These are phyloP conservation scores for Punica granatum DNA, from an alignment of 345 rosid genomes.

Conservation along the genomic window DNA sequence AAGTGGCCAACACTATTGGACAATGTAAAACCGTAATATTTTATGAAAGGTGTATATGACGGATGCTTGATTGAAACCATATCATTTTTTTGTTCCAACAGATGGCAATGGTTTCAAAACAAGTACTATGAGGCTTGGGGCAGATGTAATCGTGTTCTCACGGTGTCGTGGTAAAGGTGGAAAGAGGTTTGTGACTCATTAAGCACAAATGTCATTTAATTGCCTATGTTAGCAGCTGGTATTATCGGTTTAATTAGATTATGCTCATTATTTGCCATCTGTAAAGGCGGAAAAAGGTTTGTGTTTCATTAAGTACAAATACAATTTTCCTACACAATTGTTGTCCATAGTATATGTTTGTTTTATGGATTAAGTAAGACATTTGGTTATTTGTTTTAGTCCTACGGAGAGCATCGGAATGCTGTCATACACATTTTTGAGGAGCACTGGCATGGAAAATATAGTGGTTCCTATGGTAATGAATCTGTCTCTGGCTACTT, in stretches of 20 bases:
- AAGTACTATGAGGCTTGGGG: constrained; percentile 98
- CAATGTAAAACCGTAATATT: constrained; percentile 41
- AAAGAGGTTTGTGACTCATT: constrained; percentile 38
- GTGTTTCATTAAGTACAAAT: too few species aligned
- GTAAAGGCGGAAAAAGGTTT: too few species aligned
- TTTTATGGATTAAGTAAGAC: neutral
- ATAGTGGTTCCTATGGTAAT: constrained; percentile 95
- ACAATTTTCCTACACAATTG: too few species aligned
- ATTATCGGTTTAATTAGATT: too few species aligned
- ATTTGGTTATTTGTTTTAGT: constrained; percentile 37
- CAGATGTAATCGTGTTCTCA: constrained; percentile 97
- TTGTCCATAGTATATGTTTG: neutral
- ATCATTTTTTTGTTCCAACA: constrained; percentile 14
- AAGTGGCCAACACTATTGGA: constrained; percentile 73
- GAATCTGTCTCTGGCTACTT: neutral
- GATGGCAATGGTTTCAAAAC: constrained; percentile 99
- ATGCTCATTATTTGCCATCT: too few species aligned
- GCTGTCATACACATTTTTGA: constrained; percentile 84
- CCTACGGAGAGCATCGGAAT: constrained; percentile 86
- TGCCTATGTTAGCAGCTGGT: neutral
- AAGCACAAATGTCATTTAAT: neutral
- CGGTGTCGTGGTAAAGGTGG: constrained; percentile 60
- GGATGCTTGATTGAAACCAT: neutral
- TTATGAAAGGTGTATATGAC: neutral
- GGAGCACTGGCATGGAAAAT: constrained; percentile 90